phyloP scores from a whole-genome alignment of 2,329 filamentous ascomycete genomes.

The Decorospora gaudefroyi region DNA sequence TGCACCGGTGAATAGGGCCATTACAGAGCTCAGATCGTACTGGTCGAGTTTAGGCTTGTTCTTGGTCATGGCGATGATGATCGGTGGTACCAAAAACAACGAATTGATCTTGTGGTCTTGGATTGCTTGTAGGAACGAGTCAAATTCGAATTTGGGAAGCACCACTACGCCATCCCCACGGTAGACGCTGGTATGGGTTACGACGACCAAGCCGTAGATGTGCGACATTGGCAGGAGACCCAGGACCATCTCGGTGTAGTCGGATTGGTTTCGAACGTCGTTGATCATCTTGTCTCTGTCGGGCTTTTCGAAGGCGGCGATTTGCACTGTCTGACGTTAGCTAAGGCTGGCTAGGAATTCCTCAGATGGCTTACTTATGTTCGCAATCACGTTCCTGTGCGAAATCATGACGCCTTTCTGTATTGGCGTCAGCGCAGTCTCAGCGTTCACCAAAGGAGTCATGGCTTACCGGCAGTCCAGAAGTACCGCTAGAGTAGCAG shows the following conservation, averaged over 20 bases:
- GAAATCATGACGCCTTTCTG: slow-evolving; percentile 85
- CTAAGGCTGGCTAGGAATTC: not conserved
- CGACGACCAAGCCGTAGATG: slow-evolving; percentile 76
- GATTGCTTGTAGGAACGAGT: slow-evolving; percentile 65
- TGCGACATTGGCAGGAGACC: slow-evolving; percentile 81
- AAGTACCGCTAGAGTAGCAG: slow-evolving; percentile 80
- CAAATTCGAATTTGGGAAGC: slow-evolving; percentile 75
- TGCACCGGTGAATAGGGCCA: slow-evolving; percentile 71
- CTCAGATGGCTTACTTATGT: slow-evolving; percentile 54
- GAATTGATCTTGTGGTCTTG: slow-evolving; percentile 69
- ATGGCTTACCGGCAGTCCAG: slow-evolving; percentile 67
- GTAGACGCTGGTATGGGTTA: slow-evolving; percentile 67
- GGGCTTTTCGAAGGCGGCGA: slow-evolving; percentile 56
- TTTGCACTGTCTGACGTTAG: slow-evolving; percentile 57
- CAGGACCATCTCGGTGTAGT: slow-evolving; percentile 60
- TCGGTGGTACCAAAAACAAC: slow-evolving; percentile 75
- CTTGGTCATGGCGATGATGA: slow-evolving; percentile 76
- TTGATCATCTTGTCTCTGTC: slow-evolving; percentile 49
- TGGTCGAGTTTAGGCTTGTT: slow-evolving; percentile 64
- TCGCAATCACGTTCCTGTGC: slow-evolving; percentile 77
- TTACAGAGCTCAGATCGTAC: slow-evolving; percentile 72
- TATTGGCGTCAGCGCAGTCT: slow-evolving; percentile 10
- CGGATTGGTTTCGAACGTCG: slow-evolving; percentile 44
- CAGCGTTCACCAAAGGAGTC: slow-evolving; percentile 16
- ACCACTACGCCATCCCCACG: slow-evolving; percentile 75